A percentile compares a stretch with the other conserved stretches of the same genome.
phyloP scores from a whole-genome alignment of 305 asterid genomes.

The Fraxinus floribunda region DNA sequence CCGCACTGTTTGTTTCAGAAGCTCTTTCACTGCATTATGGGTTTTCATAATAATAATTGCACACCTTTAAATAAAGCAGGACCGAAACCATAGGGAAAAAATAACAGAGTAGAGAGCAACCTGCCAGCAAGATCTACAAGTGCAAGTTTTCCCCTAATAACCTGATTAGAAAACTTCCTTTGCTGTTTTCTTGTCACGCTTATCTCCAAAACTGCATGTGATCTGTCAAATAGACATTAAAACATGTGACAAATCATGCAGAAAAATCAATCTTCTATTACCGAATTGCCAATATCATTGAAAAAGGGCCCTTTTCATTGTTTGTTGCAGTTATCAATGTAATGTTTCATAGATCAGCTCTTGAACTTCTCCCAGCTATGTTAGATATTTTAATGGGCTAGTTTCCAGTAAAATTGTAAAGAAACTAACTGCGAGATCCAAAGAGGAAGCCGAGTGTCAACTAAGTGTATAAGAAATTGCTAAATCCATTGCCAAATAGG shows the following conservation, averaged over 20 bases:
- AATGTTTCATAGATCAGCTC: neutral
- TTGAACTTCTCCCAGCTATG: constrained; percentile 8
- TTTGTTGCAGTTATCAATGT: neutral
- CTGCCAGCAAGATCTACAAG: constrained; percentile 99
- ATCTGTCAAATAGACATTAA: constrained; percentile 46
- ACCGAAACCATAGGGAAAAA: constrained; percentile 2
- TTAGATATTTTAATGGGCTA: constrained; percentile 6
- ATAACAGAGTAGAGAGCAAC: constrained; percentile 37
- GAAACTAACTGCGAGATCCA: constrained; percentile 11
- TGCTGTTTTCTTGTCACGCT: constrained; percentile 66
- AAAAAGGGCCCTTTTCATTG: constrained; percentile 11
- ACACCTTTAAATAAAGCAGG: constrained; percentile 23
- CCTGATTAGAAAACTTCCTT: constrained; percentile 67
- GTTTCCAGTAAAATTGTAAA: neutral
- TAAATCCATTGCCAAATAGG: neutral
- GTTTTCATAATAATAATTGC: constrained; percentile 4
- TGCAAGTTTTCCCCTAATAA: constrained; percentile 84
- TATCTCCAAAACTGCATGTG: constrained; percentile 95
- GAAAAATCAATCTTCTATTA: constrained; percentile 21
- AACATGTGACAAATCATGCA: constrained; percentile 14
- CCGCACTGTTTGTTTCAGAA: constrained; percentile 88
- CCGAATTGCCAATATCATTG: constrained; percentile 2
- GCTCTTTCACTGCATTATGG: constrained; percentile 81
- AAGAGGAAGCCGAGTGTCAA: constrained; percentile 17
- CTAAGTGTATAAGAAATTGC: constrained; percentile 10